Evolutionary conservation across 2,329 filamentous ascomycete species (phyloP), one percentile per base, ranked within the genome.

Genomic region (Phoma sp.): DNA sequence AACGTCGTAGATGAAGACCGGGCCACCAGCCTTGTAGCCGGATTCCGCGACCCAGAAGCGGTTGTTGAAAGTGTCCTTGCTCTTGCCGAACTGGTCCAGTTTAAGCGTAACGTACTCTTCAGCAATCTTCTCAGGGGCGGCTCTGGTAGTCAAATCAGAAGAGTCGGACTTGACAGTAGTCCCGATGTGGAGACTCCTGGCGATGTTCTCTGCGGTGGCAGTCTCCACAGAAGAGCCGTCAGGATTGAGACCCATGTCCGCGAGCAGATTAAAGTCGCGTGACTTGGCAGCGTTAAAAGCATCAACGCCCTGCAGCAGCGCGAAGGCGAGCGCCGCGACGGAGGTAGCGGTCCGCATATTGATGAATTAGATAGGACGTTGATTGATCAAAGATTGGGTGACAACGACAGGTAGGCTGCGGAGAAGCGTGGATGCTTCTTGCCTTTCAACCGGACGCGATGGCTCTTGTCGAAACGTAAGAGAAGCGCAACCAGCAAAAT

Each of bases 1-100:
- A 0, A 66, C 64, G 55, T 76, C 74, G 46, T 74, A 76, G 24
- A 77, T 49, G 49, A 77, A 75, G 2, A 77, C 67, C 0, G 74
- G 74, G 6, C 65, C 70, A 10, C 74, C 74, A 2, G 66, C 57
- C 53, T 72, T 71, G 53, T 76, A 76, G 3, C 58, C 65, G 7
- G 58, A 51, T 29, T 69, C 61, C 2, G 59, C 55, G 4, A 75
- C 74, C 74, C 73, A 77, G 58, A 69, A 76, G 7, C 74, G 58
- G 54, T 76, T 77, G 43, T 61, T 60, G 49, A 73, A 76, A 0
- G 69, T 71, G 3, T 67, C 68, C 22, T 64, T 64, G 35, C 62
- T 57, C 29, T 59, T 58, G 18, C 65, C 66, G 37, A 76, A 77
- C 44, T 76, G 65, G 57, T 77, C 71, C 1, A 76, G 47, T 4